phyloP scores from a whole-genome alignment of 192 early-diverging fungal genomes.

The Podila clonocystis region DNA sequence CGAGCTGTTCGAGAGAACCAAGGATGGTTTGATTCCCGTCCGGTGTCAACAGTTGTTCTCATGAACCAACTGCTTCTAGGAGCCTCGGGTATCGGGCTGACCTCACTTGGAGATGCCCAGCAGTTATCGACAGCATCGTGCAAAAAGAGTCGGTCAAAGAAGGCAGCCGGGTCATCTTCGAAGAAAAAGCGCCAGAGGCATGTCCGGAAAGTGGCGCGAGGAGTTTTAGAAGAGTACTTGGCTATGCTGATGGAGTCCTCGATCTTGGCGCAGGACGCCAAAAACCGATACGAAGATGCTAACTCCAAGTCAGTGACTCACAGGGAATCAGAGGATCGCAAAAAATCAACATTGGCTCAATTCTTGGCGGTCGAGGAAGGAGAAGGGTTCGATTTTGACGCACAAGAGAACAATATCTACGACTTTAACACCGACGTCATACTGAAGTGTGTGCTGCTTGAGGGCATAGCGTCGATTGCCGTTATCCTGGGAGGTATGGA shows the following conservation, averaged over 20 bases:
- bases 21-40: slow-evolving; percentile 27
- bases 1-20: slow-evolving; percentile 21
- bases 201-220: slow-evolving; percentile 22
- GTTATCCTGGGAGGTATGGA: slow-evolving; percentile 34
- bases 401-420: slow-evolving; percentile 15
- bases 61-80: slow-evolving; percentile 41
- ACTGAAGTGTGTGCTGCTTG: slow-evolving; percentile 30
- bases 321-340: slow-evolving; percentile 4
- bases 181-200: slow-evolving; percentile 15
- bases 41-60: slow-evolving; percentile 24
- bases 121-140: neutral
- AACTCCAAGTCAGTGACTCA: neutral
- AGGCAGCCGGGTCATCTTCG: neutral
- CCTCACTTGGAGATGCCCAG: slow-evolving; percentile 4
- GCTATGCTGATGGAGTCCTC: slow-evolving; percentile 20
- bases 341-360: slow-evolving; percentile 3
- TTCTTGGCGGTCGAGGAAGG: slow-evolving; percentile 20
- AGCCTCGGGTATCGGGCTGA: slow-evolving; percentile 13
- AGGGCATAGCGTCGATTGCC: slow-evolving; percentile 36
- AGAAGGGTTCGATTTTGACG: slow-evolving; percentile 5
- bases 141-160: neutral
- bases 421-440: slow-evolving; percentile 29
- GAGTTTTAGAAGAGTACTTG: slow-evolving; percentile 38
- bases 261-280: slow-evolving; percentile 20
- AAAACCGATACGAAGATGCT: slow-evolving; percentile 1